A percentile compares a stretch with the other conserved stretches of the same genome.
Evolutionary conservation across 305 asterid genomes (phyloP).

Genomic region (Solanum hybrid): DNA sequence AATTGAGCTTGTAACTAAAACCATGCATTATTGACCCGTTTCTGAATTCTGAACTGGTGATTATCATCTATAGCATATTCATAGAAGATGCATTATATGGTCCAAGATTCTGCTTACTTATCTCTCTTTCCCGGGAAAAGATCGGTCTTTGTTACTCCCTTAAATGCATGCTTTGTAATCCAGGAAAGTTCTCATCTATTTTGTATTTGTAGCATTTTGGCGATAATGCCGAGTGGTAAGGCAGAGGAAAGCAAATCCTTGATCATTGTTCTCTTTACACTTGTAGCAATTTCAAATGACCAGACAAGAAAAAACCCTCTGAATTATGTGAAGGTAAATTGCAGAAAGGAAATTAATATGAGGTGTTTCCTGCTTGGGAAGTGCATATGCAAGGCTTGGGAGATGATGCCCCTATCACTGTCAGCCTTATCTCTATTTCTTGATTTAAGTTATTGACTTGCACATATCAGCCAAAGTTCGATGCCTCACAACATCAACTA

Average conservation of each 20-base stretch:
- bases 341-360: not conserved
- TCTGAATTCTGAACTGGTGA: not conserved
- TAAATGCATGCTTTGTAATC: not conserved
- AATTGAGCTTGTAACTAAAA: not conserved
- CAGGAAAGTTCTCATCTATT: not conserved
- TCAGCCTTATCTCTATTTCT: not conserved
- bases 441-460: not conserved
- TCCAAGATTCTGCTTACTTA: not conserved
- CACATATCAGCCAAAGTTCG: not conserved
- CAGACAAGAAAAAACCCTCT: not conserved
- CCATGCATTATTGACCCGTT: not conserved
- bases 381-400: not conserved
- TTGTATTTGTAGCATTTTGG: not conserved
- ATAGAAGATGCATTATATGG: not conserved
- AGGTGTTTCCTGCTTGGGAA: not conserved
- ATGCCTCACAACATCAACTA: not conserved
- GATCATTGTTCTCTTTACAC: not conserved
- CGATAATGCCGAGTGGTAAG: not conserved
- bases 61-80: not conserved
- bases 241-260: not conserved
- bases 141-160: not conserved
- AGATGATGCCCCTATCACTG: not conserved
- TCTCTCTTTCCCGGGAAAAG: not conserved
- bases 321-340: not conserved
- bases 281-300: not conserved